Percentiles rank a stretch among this genome's conserved stretches.
Conservation (phyloP, 352 stramenopile species). For the Pythium sukuiense region DNA sequence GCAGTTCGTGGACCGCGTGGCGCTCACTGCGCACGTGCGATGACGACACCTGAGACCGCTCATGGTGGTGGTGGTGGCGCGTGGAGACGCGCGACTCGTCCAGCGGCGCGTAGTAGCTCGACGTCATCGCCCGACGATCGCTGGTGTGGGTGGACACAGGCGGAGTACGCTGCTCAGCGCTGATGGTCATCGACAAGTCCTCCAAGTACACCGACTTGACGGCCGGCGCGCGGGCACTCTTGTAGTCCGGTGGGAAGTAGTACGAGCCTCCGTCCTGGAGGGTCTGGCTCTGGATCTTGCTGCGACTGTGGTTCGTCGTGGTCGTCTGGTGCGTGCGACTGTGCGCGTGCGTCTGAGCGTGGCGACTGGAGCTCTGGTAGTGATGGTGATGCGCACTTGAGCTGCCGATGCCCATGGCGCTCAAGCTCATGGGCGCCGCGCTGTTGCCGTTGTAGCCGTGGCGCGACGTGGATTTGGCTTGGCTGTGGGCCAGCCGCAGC, state of each 20-base stretch:
- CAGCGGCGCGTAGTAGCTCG: constrained; percentile 27
- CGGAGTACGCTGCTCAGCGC: constrained; percentile 13
- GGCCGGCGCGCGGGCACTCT: constrained; percentile 12
- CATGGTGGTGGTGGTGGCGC: constrained; percentile 16
- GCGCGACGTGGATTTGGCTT: constrained; percentile 26
- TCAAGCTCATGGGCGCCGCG: constrained; percentile 17
- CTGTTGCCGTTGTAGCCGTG: constrained; percentile 29
- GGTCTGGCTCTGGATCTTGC: not conserved
- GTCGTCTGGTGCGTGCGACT: constrained; percentile 23
- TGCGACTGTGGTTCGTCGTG: constrained; percentile 27
- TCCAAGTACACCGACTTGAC: constrained; percentile 29
- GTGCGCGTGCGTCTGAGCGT: constrained; percentile 33
- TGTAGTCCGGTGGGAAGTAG: constrained; percentile 23
- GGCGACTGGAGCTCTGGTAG: constrained; percentile 29
- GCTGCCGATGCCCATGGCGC: constrained; percentile 9
- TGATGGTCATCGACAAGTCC: constrained; percentile 20
- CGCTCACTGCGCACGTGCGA: constrained; percentile 17
- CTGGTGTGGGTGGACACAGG: not conserved
- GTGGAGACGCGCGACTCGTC: constrained; percentile 10
- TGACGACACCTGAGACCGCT: not conserved
- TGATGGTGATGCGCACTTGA: constrained; percentile 8
- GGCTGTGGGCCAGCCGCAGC: constrained; percentile 44
- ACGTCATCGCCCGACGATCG: constrained; percentile 10
- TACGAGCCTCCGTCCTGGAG: constrained; percentile 1
- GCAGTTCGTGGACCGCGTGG: constrained; percentile 9